Percentiles rank a stretch among this genome's conserved stretches.
Evolutionary conservation across 1,284 basidiomycete species (phyloP).

Genomic region (Apiotrichum siamense): DNA sequence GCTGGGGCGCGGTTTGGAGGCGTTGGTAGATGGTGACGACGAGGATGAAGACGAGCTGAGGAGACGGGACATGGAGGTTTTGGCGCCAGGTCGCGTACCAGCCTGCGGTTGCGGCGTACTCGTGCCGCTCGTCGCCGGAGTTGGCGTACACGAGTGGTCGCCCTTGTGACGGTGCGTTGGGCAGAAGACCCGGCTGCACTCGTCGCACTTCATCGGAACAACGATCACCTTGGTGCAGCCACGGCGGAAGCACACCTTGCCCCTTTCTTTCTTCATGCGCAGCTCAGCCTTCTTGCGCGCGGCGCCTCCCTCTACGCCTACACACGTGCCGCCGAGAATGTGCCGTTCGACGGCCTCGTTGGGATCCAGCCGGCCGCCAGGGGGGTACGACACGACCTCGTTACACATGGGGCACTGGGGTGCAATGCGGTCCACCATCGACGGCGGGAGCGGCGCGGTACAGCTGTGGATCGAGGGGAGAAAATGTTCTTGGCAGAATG

Average conservation of each 20-base stretch:
- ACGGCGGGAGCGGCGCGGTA: constrained; percentile 38
- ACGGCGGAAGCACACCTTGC: constrained; percentile 43
- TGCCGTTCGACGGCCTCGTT: constrained; percentile 46
- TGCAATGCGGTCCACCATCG: constrained; percentile 44
- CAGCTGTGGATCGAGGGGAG: constrained; percentile 41
- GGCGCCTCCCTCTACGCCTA: constrained; percentile 39
- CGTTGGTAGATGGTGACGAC: constrained; percentile 3
- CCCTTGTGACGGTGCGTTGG: constrained; percentile 34
- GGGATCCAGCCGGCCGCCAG: constrained; percentile 22
- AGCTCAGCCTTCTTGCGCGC: constrained; percentile 35
- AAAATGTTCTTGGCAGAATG: constrained; percentile 47
- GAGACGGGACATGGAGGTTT: constrained; percentile 30
- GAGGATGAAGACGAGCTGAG: constrained; percentile 4
- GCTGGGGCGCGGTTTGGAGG: neutral
- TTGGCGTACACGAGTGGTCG: constrained; percentile 31
- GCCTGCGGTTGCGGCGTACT: constrained; percentile 4
- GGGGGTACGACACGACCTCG: constrained; percentile 34
- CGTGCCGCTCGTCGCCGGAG: constrained; percentile 13
- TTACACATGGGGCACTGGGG: constrained; percentile 45
- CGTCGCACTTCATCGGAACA: constrained; percentile 43
- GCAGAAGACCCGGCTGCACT: constrained; percentile 37
- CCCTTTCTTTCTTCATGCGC: constrained; percentile 34
- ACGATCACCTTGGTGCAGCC: constrained; percentile 42
- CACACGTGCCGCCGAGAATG: constrained; percentile 37
- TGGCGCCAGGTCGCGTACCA: constrained; percentile 13